Evolutionary conservation across 73 alveolate species (phyloP).

Genomic region (Effrenium voratum): DNA sequence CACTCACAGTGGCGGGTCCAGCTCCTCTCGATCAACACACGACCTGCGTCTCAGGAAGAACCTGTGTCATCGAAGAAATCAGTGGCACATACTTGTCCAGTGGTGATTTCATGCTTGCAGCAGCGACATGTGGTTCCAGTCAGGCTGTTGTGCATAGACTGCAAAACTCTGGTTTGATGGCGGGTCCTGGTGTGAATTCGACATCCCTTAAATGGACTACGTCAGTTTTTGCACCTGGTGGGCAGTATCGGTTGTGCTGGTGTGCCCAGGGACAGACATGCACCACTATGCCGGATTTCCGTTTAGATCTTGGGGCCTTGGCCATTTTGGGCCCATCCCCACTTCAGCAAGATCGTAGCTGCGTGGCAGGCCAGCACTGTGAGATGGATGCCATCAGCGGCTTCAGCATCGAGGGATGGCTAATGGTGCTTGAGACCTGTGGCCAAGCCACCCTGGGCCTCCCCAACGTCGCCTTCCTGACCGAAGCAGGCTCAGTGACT

Average conservation of each 20-base stretch:
- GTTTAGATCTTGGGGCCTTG: slow-evolving; percentile 20
- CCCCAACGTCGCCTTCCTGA: not conserved
- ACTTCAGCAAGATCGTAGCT: not conserved
- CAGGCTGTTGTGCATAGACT: not conserved
- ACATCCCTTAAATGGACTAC: not conserved
- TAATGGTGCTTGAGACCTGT: not conserved
- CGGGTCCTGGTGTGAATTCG: slow-evolving; percentile 37
- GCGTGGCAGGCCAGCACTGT: slow-evolving; percentile 1
- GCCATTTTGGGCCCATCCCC: not conserved
- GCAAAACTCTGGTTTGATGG: not conserved
- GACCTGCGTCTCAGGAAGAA: slow-evolving; percentile 1
- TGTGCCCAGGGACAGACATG: not conserved
- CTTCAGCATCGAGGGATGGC: not conserved
- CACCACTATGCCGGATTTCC: slow-evolving; percentile 17
- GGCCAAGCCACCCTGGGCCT: not conserved
- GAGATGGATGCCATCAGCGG: not conserved
- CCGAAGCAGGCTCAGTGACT: not conserved
- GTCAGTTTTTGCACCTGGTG: slow-evolving; percentile 14
- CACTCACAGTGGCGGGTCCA: not conserved
- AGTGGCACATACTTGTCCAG: not conserved
- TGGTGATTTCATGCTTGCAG: not conserved
- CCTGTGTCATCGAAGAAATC: not conserved
- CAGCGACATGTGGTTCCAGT: slow-evolving; percentile 14
- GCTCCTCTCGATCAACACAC: not conserved
- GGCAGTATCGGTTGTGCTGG: slow-evolving; percentile 67